Percentiles rank a stretch among this genome's conserved stretches.
Conservation (phyloP, 176 grass and related monocot genomes). For the Oropetium thomaeum region DNA sequence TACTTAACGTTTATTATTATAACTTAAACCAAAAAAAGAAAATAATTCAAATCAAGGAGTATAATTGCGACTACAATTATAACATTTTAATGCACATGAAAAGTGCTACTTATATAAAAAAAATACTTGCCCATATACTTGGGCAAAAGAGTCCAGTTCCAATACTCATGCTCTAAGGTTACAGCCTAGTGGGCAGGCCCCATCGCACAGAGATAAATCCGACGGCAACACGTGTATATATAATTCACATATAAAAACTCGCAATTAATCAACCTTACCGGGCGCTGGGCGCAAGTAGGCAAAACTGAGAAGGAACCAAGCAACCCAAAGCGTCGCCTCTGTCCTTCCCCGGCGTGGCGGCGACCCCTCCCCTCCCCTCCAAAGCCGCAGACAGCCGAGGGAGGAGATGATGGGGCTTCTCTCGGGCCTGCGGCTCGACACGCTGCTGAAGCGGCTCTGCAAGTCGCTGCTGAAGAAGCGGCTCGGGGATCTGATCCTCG, state of each 20-base stretch:
- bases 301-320: neutral
- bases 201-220: too few species aligned
- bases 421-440: constrained; percentile 42
- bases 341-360: neutral
- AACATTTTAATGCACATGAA: too few species aligned
- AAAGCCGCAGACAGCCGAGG: neutral
- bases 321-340: neutral
- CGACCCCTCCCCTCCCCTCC: neutral
- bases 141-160: too few species aligned
- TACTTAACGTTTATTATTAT: too few species aligned
- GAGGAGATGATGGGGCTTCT: constrained; percentile 43
- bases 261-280: neutral
- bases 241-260: neutral
- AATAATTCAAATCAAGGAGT: too few species aligned
- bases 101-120: too few species aligned
- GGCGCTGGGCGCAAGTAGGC: constrained; percentile 16
- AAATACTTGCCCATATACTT: too few species aligned
- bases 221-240: too few species aligned
- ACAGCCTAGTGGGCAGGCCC: too few species aligned
- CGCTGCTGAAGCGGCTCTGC: constrained; percentile 75
- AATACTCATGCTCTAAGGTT: too few species aligned
- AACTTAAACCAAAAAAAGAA: too few species aligned
- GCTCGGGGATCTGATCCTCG: constrained; percentile 87
- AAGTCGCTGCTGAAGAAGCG: constrained; percentile 94
- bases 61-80: too few species aligned